Conservation (phyloP, 768 basidiomycete genomes). For the Gymnopilus junonius region DNA sequence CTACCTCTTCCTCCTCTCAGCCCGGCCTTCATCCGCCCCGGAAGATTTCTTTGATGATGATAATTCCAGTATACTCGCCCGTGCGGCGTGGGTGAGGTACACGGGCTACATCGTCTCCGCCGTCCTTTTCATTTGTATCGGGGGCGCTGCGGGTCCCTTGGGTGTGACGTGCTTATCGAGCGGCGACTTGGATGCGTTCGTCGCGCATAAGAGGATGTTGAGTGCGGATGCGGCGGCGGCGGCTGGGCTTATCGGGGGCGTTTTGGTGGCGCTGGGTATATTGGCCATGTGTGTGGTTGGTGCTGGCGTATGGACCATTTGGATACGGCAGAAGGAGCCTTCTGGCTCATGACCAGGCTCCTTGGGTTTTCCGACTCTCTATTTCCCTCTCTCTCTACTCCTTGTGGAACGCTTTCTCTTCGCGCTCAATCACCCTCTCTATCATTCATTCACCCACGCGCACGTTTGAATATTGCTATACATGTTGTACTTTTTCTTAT, state of each 20-base stretch:
- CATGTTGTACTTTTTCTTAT: neutral
- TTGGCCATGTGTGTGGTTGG: slow-evolving; percentile 12
- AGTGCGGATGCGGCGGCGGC: slow-evolving; percentile 31
- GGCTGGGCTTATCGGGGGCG: slow-evolving; percentile 38
- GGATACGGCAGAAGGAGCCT: slow-evolving; percentile 13
- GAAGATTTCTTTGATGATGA: slow-evolving; percentile 44
- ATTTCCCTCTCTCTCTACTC: neutral
- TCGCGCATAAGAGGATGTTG: slow-evolving; percentile 22
- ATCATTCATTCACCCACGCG: neutral
- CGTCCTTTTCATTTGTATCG: slow-evolving; percentile 26
- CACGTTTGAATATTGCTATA: neutral
- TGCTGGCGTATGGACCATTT: slow-evolving; percentile 19
- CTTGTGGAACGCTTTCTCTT: neutral
- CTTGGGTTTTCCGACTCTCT: neutral
- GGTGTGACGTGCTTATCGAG: slow-evolving; percentile 36
- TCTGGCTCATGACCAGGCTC: neutral
- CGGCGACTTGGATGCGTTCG: slow-evolving; percentile 10
- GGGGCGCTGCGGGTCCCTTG: slow-evolving; percentile 33
- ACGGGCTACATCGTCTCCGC: slow-evolving; percentile 20
- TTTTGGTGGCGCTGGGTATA: slow-evolving; percentile 23
- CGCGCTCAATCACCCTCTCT: slow-evolving; percentile 2
- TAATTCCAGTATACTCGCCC: slow-evolving; percentile 12
- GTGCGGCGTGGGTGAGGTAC: slow-evolving; percentile 13
- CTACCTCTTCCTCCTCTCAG: slow-evolving; percentile 29
- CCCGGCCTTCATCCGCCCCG: slow-evolving; percentile 21